Conservation (phyloP, 2,329 filamentous ascomycete species). For the Colletotrichum sojae region DNA sequence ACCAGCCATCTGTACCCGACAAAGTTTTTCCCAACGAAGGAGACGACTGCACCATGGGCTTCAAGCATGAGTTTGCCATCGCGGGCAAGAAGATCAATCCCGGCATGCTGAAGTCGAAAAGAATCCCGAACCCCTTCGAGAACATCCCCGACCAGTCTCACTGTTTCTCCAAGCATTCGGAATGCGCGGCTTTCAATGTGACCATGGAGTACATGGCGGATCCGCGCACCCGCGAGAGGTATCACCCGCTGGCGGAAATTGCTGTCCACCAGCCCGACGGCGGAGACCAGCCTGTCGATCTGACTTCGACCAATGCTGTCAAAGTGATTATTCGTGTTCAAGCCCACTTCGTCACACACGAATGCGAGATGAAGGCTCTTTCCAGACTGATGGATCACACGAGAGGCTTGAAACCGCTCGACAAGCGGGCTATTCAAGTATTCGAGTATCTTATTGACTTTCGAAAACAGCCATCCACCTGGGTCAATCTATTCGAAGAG, state of each 20-base stretch:
- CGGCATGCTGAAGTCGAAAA: slow-evolving; percentile 19
- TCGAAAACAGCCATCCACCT: slow-evolving; percentile 13
- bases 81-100: slow-evolving; percentile 10
- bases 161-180: not conserved
- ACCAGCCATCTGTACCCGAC: not conserved
- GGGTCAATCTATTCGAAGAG: slow-evolving; percentile 29
- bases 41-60: slow-evolving; percentile 13
- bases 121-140: slow-evolving; percentile 28
- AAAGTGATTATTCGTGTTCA: slow-evolving; percentile 19
- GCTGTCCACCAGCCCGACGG: not conserved
- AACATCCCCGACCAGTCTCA: not conserved
- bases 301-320: slow-evolving; percentile 12
- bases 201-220: slow-evolving; percentile 29
- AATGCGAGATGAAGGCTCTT: slow-evolving; percentile 28
- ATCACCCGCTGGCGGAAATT: slow-evolving; percentile 18
- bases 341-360: slow-evolving; percentile 24
- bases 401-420: not conserved
- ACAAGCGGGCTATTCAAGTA: not conserved
- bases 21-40: slow-evolving; percentile 27
- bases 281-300: not conserved
- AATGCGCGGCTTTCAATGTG: slow-evolving; percentile 25
- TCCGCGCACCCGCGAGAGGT: slow-evolving; percentile 14
- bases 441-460: slow-evolving; percentile 37
- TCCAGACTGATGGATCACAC: slow-evolving; percentile 22
- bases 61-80: slow-evolving; percentile 14